These are phyloP conservation scores for Avena eriantha DNA, from an alignment of 176 grass and related monocot species.

Conservation along the genomic window DNA sequence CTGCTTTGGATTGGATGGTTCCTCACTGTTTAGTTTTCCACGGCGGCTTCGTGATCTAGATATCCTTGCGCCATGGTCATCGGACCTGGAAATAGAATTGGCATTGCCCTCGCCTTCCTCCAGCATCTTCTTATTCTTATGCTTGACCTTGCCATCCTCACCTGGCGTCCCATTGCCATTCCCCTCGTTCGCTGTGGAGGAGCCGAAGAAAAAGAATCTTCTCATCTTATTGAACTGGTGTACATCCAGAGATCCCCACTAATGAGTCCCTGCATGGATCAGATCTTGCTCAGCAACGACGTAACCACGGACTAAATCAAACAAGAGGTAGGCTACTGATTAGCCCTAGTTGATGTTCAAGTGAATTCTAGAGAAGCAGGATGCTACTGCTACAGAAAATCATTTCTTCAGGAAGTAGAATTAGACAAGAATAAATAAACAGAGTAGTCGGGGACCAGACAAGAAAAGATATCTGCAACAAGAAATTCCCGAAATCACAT, in stretches of 20 bases:
- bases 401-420: background rate
- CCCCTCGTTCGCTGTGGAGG: background rate
- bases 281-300: background rate
- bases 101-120: constrained; percentile 23
- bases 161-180: background rate
- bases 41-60: constrained; percentile 26
- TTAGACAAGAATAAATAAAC: background rate
- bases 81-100: constrained; percentile 15
- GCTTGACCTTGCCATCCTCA: background rate
- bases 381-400: background rate
- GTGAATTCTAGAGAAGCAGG: background rate
- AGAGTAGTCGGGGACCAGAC: background rate
- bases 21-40: background rate
- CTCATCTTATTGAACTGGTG: constrained; percentile 26
- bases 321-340: background rate
- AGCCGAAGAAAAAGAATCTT: constrained; percentile 54
- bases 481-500: background rate
- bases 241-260: background rate
- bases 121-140: background rate
- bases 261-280: constrained; percentile 2
- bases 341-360: background rate
- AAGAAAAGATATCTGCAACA: background rate
- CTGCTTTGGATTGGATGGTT: constrained; percentile 14
- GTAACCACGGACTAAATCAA: background rate
- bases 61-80: background rate